A percentile compares a stretch with the other conserved stretches of the same genome.
Evolutionary conservation across 2,329 filamentous ascomycete genomes (phyloP).

Genomic region (Neofusicoccum sp.): DNA sequence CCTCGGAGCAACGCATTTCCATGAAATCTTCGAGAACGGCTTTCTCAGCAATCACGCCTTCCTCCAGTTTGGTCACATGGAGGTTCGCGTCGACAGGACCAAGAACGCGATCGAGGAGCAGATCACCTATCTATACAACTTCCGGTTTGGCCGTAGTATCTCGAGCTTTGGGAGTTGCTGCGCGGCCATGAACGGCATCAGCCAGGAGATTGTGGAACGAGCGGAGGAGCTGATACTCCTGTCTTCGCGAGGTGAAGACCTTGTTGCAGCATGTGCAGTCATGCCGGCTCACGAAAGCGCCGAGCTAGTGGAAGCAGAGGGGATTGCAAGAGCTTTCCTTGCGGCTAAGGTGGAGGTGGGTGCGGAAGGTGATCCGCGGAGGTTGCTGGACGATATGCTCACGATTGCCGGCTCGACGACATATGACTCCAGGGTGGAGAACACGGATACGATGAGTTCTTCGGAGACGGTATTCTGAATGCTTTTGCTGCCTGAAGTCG

Average conservation of each 20-base stretch:
- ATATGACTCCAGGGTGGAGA: neutral
- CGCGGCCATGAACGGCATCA: constrained; percentile 84
- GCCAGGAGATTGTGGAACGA: constrained; percentile 69
- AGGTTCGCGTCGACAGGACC: constrained; percentile 62
- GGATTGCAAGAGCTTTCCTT: constrained; percentile 48
- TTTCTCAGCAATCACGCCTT: constrained; percentile 55
- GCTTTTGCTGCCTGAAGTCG: too few species aligned
- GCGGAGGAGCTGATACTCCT: constrained; percentile 74
- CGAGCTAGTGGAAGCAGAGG: constrained; percentile 67
- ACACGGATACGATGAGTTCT: constrained; percentile 1
- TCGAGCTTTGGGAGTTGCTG: constrained; percentile 86
- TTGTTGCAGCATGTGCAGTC: constrained; percentile 71
- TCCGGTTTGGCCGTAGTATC: constrained; percentile 66
- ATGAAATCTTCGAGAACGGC: constrained; percentile 71
- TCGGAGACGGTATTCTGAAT: neutral
- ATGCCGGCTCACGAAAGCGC: constrained; percentile 65
- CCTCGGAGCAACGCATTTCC: constrained; percentile 65
- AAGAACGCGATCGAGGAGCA: constrained; percentile 60
- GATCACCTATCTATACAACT: constrained; percentile 74
- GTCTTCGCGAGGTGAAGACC: constrained; percentile 71
- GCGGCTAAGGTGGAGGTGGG: constrained; percentile 35
- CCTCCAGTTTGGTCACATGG: constrained; percentile 70
- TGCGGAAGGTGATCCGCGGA: constrained; percentile 34
- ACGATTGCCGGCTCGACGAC: neutral
- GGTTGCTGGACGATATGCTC: constrained; percentile 43